A percentile compares a stretch with the other conserved stretches of the same genome.
Evolutionary conservation across 129 eudicot genomes (phyloP).

Genomic region (Pseudognaphalium luteoalbum): DNA sequence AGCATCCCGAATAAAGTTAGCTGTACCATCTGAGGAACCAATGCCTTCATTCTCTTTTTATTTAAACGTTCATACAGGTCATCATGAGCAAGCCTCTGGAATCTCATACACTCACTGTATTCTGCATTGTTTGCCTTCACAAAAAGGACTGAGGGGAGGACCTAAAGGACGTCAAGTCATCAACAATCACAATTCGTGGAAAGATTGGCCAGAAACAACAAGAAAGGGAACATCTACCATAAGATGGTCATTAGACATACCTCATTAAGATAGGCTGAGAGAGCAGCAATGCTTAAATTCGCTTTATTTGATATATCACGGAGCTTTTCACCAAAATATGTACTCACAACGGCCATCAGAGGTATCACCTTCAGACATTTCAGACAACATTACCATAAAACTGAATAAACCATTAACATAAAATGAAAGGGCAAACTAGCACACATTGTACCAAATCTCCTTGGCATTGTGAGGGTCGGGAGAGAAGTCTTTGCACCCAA

Average conservation of each 20-base stretch:
- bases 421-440: constrained; percentile 3
- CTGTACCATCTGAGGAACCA: constrained; percentile 83
- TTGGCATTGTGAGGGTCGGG: background rate
- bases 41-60: constrained; percentile 83
- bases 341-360: constrained; percentile 56
- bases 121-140: constrained; percentile 94
- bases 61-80: constrained; percentile 51
- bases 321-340: constrained; percentile 79
- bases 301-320: constrained; percentile 72
- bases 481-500: background rate
- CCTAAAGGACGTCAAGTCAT: constrained; percentile 41
- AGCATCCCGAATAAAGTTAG: constrained; percentile 60
- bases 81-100: constrained; percentile 67
- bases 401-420: constrained; percentile 14
- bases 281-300: constrained; percentile 65
- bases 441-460: constrained; percentile 7
- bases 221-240: background rate
- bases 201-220: background rate
- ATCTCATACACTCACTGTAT: constrained; percentile 60
- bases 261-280: constrained; percentile 91
- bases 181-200: constrained; percentile 15
- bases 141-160: constrained; percentile 80
- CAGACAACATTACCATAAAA: constrained; percentile 14
- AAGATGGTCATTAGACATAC: constrained; percentile 32
- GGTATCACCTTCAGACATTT: constrained; percentile 68